Evolutionary conservation across 2,329 filamentous ascomycete species (phyloP).

Genomic region (Cephalotrichum gorgonifer): DNA sequence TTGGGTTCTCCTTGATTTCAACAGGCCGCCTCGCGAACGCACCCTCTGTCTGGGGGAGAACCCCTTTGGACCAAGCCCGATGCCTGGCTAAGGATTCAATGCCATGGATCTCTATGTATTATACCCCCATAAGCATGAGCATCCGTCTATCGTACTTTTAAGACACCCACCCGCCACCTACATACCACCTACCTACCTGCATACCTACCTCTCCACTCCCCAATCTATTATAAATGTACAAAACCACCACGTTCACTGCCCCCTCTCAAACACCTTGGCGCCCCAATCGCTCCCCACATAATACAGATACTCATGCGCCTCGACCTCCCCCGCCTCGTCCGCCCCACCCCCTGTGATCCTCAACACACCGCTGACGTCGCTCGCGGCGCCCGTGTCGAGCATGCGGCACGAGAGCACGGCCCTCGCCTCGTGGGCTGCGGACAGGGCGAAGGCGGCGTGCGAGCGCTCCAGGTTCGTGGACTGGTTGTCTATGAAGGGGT

Average conservation of each 20-base stretch:
- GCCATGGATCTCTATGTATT: no score
- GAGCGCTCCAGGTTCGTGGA: slow-evolving; percentile 58
- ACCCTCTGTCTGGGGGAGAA: background rate
- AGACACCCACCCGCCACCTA: no score
- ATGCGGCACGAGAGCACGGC: slow-evolving; percentile 61
- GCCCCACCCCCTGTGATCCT: slow-evolving; percentile 57
- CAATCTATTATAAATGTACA: no score
- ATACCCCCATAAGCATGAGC: no score
- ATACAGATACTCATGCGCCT: slow-evolving; percentile 69
- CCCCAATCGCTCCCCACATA: slow-evolving; percentile 68
- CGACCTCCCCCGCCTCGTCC: slow-evolving; percentile 18
- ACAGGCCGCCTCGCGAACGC: background rate
- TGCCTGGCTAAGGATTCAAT: no score
- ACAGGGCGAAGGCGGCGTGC: slow-evolving; percentile 60
- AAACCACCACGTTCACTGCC: no score
- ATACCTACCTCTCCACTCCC: no score
- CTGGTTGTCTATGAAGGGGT: slow-evolving; percentile 53
- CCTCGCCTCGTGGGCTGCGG: slow-evolving; percentile 65
- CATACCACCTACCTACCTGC: no score
- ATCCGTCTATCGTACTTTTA: no score
- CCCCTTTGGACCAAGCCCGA: no score
- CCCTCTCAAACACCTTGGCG: slow-evolving; percentile 76
- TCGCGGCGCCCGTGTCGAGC: slow-evolving; percentile 79
- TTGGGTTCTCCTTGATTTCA: background rate
- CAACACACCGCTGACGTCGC: slow-evolving; percentile 82